Percentiles rank a stretch among this genome's conserved stretches.
These are phyloP conservation scores for Jacaranda mimosifolia DNA, from an alignment of 257 asterid genomes.

Conservation along the genomic window DNA sequence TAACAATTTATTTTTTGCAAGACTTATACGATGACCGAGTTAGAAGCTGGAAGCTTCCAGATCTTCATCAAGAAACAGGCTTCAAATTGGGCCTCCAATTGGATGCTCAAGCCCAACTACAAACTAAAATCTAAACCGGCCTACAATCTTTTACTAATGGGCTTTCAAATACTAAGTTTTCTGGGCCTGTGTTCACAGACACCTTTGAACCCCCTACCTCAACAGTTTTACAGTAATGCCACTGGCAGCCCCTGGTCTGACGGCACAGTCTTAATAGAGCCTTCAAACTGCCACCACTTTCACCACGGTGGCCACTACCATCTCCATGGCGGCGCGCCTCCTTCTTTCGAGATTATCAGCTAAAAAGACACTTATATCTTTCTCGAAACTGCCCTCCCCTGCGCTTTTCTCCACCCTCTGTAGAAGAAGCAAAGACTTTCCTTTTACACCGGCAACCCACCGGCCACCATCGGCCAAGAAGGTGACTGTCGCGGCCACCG, in stretches of 20 bases:
- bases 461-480: slow-evolving; percentile 73
- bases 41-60: too few species aligned
- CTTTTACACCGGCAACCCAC: slow-evolving; percentile 30
- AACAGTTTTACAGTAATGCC: slow-evolving; percentile 20
- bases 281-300: slow-evolving; percentile 21
- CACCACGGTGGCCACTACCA: slow-evolving; percentile 27
- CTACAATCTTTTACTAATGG: slow-evolving; percentile 14
- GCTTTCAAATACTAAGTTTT: not conserved
- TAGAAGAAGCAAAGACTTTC: slow-evolving; percentile 39
- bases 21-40: too few species aligned
- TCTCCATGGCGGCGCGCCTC: slow-evolving; percentile 52
- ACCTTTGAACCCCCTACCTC: not conserved
- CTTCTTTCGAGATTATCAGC: slow-evolving; percentile 34
- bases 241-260: not conserved
- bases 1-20: too few species aligned
- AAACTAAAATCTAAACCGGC: not conserved
- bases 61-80: not conserved
- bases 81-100: not conserved
- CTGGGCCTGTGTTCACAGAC: not conserved
- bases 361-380: slow-evolving; percentile 39
- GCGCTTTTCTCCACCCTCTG: slow-evolving; percentile 61
- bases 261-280: not conserved
- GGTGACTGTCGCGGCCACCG: slow-evolving; percentile 67
- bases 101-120: not conserved
- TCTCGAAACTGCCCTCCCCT: slow-evolving; percentile 37